These are phyloP conservation scores for Tetradesmus obliquus DNA, from an alignment of 139 green algal genomes.

Conservation along the genomic window DNA sequence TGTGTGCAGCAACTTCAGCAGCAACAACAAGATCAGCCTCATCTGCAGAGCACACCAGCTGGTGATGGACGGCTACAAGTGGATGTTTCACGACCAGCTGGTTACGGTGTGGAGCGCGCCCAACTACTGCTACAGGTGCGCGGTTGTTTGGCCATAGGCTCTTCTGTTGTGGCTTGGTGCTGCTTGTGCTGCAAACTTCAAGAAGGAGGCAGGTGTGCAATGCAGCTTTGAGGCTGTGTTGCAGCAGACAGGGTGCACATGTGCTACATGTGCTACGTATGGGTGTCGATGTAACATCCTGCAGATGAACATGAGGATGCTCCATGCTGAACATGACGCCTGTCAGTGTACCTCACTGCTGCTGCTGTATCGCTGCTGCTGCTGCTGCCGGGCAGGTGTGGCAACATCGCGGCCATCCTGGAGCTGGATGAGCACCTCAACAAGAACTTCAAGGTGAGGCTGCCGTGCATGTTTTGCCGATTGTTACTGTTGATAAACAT, in stretches of 20 bases:
- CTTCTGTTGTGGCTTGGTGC: not conserved
- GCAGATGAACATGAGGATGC: too few relatives aligned
- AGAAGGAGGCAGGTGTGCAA: not conserved
- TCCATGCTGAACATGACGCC: too few relatives aligned
- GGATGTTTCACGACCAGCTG: slow-evolving; percentile 97
- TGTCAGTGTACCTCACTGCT: not conserved
- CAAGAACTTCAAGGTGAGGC: slow-evolving; percentile 85
- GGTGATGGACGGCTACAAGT: slow-evolving; percentile 99
- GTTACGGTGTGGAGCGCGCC: slow-evolving; percentile 99
- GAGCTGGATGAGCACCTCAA: slow-evolving; percentile 94
- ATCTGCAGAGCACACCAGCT: slow-evolving; percentile 93
- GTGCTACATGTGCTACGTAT: not conserved
- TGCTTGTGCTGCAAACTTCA: not conserved
- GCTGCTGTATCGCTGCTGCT: not conserved
- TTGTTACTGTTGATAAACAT: not conserved
- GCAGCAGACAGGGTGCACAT: not conserved
- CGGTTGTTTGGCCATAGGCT: not conserved
- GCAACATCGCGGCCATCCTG: slow-evolving; percentile 98
- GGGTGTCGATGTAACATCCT: too few relatives aligned
- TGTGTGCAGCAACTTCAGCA: slow-evolving; percentile 89
- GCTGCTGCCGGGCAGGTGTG: slow-evolving; percentile 73
- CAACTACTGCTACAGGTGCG: slow-evolving; percentile 99
- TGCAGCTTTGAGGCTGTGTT: not conserved
- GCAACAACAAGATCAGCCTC: slow-evolving; percentile 78
- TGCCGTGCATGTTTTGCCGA: not conserved